A percentile compares a stretch with the other conserved stretches of the same genome.
These are phyloP conservation scores for Paragyromitra xinjiangensis DNA, from an alignment of 495 filamentous ascomycete species.

Conservation along the genomic window DNA sequence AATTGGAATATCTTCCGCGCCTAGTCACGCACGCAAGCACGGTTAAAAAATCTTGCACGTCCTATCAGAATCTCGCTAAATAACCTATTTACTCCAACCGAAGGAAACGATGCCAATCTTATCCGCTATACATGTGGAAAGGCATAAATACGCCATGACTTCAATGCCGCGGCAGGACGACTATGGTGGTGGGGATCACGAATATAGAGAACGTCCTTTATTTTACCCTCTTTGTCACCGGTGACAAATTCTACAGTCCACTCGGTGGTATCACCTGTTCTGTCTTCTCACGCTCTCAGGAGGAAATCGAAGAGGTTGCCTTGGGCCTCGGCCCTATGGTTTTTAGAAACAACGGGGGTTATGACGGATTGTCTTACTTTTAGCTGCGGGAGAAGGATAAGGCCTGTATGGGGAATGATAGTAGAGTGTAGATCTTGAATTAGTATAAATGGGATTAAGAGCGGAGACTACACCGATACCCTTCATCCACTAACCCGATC, in stretches of 20 bases:
- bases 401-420: neutral
- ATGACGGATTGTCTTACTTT: constrained; percentile 15
- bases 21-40: constrained; percentile 18
- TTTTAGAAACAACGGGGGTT: neutral
- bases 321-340: neutral
- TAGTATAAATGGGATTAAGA: neutral
- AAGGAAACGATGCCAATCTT: neutral
- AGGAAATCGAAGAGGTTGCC: neutral
- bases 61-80: constrained; percentile 4
- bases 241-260: neutral
- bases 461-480: neutral
- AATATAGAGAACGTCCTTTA: neutral
- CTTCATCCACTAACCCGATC: neutral
- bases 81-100: neutral
- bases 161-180: constrained; percentile 16
- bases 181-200: neutral
- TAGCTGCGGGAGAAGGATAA: neutral
- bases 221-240: neutral
- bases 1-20: constrained; percentile 11
- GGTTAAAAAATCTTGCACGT: constrained; percentile 4
- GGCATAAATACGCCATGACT: constrained; percentile 29
- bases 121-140: constrained; percentile 9
- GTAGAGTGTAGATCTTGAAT: neutral
- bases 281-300: neutral
- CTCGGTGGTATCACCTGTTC: constrained; percentile 1